Percentiles rank a stretch among this genome's conserved stretches.
phyloP scores from a whole-genome alignment of 441 rosid species.

The Gossypium davidsonii region DNA sequence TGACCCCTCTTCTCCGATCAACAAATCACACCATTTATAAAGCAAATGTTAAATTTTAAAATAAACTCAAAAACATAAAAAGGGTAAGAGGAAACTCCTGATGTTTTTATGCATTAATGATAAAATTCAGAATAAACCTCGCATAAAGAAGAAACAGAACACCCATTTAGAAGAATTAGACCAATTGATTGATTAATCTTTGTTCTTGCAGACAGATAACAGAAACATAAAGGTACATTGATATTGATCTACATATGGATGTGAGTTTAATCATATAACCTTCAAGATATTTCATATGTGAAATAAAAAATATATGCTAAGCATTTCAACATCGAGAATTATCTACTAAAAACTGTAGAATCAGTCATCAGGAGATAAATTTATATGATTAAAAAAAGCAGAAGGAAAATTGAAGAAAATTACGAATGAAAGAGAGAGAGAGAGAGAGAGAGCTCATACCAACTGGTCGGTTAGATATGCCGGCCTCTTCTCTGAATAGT shows the following conservation, averaged over 20 bases:
- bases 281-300: neutral
- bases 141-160: neutral
- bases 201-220: slow-evolving; percentile 4
- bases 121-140: neutral
- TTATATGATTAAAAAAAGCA: neutral
- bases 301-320: neutral
- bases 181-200: neutral
- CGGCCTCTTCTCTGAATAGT: slow-evolving; percentile 36
- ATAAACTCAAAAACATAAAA: neutral
- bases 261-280: neutral
- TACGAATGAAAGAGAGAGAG: neutral
- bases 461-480: slow-evolving; percentile 26
- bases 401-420: neutral
- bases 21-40: neutral
- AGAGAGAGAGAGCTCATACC: slow-evolving; percentile 24
- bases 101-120: neutral
- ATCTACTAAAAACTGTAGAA: neutral
- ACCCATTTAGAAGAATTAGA: neutral
- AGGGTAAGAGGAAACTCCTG: neutral
- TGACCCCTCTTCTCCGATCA: slow-evolving; percentile 6
- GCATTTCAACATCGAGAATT: neutral
- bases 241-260: neutral
- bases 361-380: neutral
- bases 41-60: neutral
- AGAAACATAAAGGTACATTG: neutral